Percentiles rank a stretch among this genome's conserved stretches.
phyloP scores from a whole-genome alignment of 2,329 filamentous ascomycete species.

The Neonectria faginata region DNA sequence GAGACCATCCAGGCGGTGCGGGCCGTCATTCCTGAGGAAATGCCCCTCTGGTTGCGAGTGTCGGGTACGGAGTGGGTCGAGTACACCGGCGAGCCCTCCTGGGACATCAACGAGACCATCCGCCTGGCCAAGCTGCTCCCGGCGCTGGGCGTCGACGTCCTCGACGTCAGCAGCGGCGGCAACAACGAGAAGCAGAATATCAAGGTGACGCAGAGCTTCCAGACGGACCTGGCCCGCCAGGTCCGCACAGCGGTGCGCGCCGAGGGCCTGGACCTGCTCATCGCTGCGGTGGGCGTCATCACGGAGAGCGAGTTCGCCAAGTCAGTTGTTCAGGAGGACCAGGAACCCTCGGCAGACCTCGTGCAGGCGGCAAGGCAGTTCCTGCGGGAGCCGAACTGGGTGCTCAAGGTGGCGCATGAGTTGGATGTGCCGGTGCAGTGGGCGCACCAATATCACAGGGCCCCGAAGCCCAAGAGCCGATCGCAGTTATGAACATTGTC shows the following conservation, averaged over 20 bases:
- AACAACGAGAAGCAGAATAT: conserved; percentile 73
- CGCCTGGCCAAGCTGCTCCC: conserved; percentile 68
- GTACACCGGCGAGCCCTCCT: conserved; percentile 60
- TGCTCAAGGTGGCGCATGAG: conserved; percentile 78
- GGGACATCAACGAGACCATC: conserved; percentile 73
- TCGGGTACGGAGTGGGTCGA: conserved; percentile 75
- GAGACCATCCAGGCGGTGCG: conserved; percentile 66
- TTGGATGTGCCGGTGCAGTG: conserved; percentile 77
- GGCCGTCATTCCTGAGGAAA: conserved; percentile 62
- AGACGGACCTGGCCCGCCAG: conserved; percentile 77
- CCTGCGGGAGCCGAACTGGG: conserved; percentile 83
- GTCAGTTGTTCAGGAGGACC: conserved; percentile 62
- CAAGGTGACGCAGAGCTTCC: conserved; percentile 73
- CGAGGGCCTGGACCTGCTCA: conserved; percentile 65
- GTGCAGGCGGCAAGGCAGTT: conserved; percentile 81
- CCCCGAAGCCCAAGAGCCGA: conserved; percentile 27
- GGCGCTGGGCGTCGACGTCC: conserved; percentile 79
- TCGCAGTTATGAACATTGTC: neutral
- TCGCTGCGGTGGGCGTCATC: conserved; percentile 82
- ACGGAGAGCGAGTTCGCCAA: conserved; percentile 76
- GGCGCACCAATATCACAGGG: conserved; percentile 72
- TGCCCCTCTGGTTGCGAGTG: conserved; percentile 70
- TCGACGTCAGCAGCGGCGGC: conserved; percentile 85
- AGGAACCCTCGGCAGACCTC: conserved; percentile 69
- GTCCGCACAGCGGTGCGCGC: conserved; percentile 74